These are phyloP conservation scores for Diaporthe nobilis DNA, from an alignment of 2,329 filamentous ascomycete species.

Conservation along the genomic window DNA sequence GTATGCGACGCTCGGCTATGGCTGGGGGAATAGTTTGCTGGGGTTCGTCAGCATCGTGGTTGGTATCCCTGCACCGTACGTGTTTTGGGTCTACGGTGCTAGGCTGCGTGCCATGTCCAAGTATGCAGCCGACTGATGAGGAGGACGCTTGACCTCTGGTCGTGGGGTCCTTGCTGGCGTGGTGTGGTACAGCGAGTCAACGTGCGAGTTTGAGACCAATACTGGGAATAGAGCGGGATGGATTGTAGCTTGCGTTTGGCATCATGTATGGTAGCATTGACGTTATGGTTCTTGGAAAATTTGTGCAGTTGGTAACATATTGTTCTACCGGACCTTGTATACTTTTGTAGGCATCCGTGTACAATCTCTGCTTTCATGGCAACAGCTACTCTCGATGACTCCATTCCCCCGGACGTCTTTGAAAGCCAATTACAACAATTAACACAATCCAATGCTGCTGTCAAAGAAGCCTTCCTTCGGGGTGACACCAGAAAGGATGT, in stretches of 20 bases:
- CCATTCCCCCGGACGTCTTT: too few species aligned
- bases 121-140: constrained; percentile 44
- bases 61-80: constrained; percentile 63
- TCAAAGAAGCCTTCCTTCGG: neutral
- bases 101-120: constrained; percentile 52
- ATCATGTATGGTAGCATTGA: neutral
- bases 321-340: neutral
- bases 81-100: constrained; percentile 57
- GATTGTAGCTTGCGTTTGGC: neutral
- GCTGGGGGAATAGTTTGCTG: constrained; percentile 62
- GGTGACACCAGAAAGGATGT: neutral
- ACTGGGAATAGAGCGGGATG: neutral
- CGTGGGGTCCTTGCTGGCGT: neutral
- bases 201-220: neutral
- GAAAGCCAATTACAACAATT: neutral
- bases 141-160: neutral
- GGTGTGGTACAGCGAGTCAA: neutral
- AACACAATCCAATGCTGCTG: neutral
- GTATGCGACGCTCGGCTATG: constrained; percentile 56
- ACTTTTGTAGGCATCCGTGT: neutral
- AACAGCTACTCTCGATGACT: neutral
- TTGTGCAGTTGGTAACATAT: neutral
- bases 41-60: constrained; percentile 66
- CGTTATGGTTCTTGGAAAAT: neutral
- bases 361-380: neutral